Evolutionary conservation across 345 rosid species (phyloP).

Genomic region (Rhizophora mangle): DNA sequence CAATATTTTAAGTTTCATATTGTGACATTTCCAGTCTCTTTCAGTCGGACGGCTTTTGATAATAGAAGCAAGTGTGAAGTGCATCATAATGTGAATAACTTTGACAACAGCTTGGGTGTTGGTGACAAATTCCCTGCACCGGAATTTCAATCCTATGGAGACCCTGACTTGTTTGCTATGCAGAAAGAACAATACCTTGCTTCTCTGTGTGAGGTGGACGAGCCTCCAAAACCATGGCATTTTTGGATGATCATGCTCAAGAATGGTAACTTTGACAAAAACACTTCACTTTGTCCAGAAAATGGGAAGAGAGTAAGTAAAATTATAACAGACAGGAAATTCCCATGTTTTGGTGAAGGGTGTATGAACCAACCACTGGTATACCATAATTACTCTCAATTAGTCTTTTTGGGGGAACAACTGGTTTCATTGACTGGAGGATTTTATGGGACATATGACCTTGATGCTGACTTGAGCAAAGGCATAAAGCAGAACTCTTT

Average conservation of each 20-base stretch:
- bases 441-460: constrained; percentile 26
- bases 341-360: constrained; percentile 29
- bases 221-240: constrained; percentile 26
- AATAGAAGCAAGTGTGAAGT: constrained; percentile 36
- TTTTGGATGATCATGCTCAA: constrained; percentile 34
- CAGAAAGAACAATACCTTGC: constrained; percentile 28
- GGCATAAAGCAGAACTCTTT: constrained; percentile 12
- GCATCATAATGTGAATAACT: constrained; percentile 23
- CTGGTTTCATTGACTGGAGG: constrained; percentile 21
- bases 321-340: constrained; percentile 16
- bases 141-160: constrained; percentile 32
- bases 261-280: constrained; percentile 27
- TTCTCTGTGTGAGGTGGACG: constrained; percentile 19
- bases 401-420: constrained; percentile 16
- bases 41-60: constrained; percentile 14
- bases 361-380: constrained; percentile 31
- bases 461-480: constrained; percentile 25
- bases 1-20: background rate
- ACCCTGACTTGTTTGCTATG: constrained; percentile 33
- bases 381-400: constrained; percentile 18
- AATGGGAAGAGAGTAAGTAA: constrained; percentile 23
- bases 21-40: constrained; percentile 24
- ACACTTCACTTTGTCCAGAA: constrained; percentile 26
- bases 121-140: constrained; percentile 45
- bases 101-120: constrained; percentile 18